Conservation (phyloP, 1,139 yeast species). For the Pichia sp. region DNA sequence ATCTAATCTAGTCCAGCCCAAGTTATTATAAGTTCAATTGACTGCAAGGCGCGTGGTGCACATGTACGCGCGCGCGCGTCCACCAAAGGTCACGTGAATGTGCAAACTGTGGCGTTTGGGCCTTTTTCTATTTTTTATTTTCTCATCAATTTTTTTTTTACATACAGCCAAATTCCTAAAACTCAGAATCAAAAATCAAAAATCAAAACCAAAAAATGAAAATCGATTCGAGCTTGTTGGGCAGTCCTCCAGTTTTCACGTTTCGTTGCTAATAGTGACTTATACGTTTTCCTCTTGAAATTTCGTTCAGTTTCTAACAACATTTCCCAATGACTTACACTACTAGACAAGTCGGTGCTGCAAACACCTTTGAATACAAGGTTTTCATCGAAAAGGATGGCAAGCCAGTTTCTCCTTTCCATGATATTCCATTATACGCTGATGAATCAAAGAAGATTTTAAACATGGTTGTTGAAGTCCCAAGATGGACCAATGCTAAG, state of each 20-base stretch:
- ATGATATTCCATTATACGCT: conserved; percentile 67
- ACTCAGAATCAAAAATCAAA: too few relatives aligned
- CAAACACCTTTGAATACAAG: conserved; percentile 85
- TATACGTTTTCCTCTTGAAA: background rate
- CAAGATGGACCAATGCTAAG: conserved; percentile 89
- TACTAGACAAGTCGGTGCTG: conserved; percentile 85
- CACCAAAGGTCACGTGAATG: background rate
- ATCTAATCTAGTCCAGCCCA: too few relatives aligned
- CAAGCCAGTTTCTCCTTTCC: conserved; percentile 68
- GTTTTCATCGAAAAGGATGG: conserved; percentile 68
- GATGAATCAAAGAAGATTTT: conserved; percentile 60
- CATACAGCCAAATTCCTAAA: too few relatives aligned
- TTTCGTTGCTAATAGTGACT: background rate
- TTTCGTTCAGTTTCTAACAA: background rate
- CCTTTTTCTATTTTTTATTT: too few relatives aligned
- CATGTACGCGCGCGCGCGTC: too few relatives aligned
- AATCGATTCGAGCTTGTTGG: background rate
- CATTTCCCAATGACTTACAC: conserved; percentile 54
- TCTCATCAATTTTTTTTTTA: too few relatives aligned
- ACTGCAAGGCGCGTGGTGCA: too few relatives aligned
- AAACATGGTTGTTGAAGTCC: conserved; percentile 85
- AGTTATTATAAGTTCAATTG: too few relatives aligned
- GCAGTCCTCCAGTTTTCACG: background rate
- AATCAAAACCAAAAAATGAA: too few relatives aligned
- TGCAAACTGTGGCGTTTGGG: background rate